Conservation (phyloP, 495 filamentous ascomycete genomes). For the Friedmanniomyces endolithicus region DNA sequence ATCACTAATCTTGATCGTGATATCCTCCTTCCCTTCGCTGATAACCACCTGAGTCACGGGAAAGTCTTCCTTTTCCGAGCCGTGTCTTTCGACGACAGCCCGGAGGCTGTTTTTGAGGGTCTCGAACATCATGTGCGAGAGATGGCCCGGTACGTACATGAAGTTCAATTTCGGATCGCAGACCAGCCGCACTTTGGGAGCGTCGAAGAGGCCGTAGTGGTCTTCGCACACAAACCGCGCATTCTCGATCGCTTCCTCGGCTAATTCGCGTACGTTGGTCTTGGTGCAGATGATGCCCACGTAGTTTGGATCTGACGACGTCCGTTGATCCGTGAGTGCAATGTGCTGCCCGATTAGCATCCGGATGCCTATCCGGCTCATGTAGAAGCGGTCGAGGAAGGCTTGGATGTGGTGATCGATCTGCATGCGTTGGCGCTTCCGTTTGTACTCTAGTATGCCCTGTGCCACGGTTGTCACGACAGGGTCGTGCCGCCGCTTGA, state of each 20-base stretch:
- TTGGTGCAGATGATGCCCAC: slow-evolving; percentile 98
- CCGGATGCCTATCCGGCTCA: slow-evolving; percentile 98
- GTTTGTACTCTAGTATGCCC: slow-evolving; percentile 95
- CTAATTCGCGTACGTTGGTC: slow-evolving; percentile 91
- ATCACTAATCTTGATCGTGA: slow-evolving; percentile 94
- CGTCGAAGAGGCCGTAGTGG: slow-evolving; percentile 95
- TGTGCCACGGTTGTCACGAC: slow-evolving; percentile 90
- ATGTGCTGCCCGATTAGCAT: slow-evolving; percentile 99
- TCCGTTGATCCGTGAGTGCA: slow-evolving; percentile 82
- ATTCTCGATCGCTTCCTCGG: slow-evolving; percentile 94
- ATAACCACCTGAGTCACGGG: slow-evolving; percentile 95
- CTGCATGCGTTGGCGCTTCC: slow-evolving; percentile 90
- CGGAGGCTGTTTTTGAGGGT: slow-evolving; percentile 96
- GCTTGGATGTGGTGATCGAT: slow-evolving; percentile 93
- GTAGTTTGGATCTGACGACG: slow-evolving; percentile 77
- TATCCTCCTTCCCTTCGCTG: slow-evolving; percentile 93
- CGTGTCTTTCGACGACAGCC: slow-evolving; percentile 91
- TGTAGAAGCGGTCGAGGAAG: slow-evolving; percentile 97
- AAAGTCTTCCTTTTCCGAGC: slow-evolving; percentile 87
- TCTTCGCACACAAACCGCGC: slow-evolving; percentile 97
- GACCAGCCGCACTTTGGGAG: slow-evolving; percentile 89
- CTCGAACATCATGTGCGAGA: slow-evolving; percentile 98
- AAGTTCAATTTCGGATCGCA: slow-evolving; percentile 88
- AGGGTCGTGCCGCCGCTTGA: slow-evolving; percentile 91
- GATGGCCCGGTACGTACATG: slow-evolving; percentile 97